Evolutionary conservation across 768 basidiomycete genomes (phyloP).

Genomic region (Lyophyllum shimeji): DNA sequence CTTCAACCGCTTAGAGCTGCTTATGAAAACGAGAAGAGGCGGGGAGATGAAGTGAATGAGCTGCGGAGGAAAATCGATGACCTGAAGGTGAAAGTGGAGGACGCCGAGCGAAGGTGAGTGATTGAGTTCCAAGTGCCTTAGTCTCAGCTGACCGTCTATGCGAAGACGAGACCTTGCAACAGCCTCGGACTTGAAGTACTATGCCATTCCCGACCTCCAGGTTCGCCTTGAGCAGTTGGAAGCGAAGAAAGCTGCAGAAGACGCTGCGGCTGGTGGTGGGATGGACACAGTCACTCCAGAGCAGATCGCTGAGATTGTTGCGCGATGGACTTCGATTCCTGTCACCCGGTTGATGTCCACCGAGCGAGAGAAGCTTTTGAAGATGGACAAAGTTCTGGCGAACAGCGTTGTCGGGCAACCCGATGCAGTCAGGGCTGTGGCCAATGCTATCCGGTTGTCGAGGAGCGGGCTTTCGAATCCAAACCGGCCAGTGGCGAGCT

Average conservation of each 20-base stretch:
- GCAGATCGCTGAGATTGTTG: constrained; percentile 93
- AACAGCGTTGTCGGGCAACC: constrained; percentile 85
- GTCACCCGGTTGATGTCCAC: constrained; percentile 84
- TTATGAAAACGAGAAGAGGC: constrained; percentile 84
- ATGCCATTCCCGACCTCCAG: constrained; percentile 88
- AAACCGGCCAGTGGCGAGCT: constrained; percentile 86
- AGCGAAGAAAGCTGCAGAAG: constrained; percentile 69
- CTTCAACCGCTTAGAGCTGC: constrained; percentile 79
- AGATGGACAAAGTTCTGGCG: constrained; percentile 83
- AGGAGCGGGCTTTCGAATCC: constrained; percentile 92
- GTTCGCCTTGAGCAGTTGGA: constrained; percentile 68
- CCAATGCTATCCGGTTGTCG: constrained; percentile 90
- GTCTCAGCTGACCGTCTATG: constrained; percentile 13
- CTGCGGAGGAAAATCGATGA: constrained; percentile 86
- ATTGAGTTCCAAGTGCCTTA: background rate
- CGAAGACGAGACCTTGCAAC: constrained; percentile 66
- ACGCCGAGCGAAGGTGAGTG: constrained; percentile 81
- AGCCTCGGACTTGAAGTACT: constrained; percentile 88
- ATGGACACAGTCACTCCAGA: constrained; percentile 80
- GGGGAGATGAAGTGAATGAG: constrained; percentile 76
- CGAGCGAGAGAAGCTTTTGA: constrained; percentile 85
- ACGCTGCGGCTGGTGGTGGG: constrained; percentile 55
- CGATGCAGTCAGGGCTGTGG: constrained; percentile 89
- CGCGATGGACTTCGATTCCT: constrained; percentile 91
- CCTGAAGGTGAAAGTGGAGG: constrained; percentile 87